Evolutionary conservation across 75 land plant species (phyloP), one percentile per base, ranked within the genome.

Genomic region (Cryptomeria japonica): DNA sequence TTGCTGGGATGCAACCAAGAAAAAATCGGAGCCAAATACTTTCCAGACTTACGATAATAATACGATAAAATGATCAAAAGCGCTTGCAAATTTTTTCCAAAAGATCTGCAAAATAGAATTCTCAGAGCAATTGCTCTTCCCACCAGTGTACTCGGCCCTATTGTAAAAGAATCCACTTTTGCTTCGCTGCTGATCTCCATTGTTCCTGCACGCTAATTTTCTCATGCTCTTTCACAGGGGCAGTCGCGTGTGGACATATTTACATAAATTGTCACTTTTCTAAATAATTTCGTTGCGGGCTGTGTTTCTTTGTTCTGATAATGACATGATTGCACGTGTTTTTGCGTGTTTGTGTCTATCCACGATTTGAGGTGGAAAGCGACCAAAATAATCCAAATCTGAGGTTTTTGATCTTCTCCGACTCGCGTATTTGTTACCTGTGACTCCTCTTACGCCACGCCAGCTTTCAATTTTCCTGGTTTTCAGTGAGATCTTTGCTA

Each of bases 111-210:
- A 73, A 95, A 85, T 4, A 97, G 91, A 44, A 98, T 86, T 32
- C 95, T 91, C 80, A 98, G 89, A 76, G 98, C 99, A 76, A 98
- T 90, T 3, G 96, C 93, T 16, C 99, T 90, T 39, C 99, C 99
- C 34, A 94, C 36, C 16, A 94, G 76, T 0, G 99, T 82, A 25
- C 95, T 90, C 0, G 99, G 98, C 0, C 98, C 99, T 80, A 98
- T 97, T 25, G 92, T 78, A 87, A 98, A 97, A 22, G 88, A 85
- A 55, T 92, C 93, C 42, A 97, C 88, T 38, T 83, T 87, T 0
- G 99, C 99, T 47, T 96, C 96, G 86, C 90, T 95, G 86, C 94
- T 97, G 42, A 88, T 91, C 88, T 97, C 99, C 99, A 96, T 97
- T 42, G 15, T 82, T 42, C 13, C 44, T 28, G 7, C 37, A 11